These are phyloP conservation scores for Trametes villosa DNA, from an alignment of 768 basidiomycete species.

Conservation along the genomic window DNA sequence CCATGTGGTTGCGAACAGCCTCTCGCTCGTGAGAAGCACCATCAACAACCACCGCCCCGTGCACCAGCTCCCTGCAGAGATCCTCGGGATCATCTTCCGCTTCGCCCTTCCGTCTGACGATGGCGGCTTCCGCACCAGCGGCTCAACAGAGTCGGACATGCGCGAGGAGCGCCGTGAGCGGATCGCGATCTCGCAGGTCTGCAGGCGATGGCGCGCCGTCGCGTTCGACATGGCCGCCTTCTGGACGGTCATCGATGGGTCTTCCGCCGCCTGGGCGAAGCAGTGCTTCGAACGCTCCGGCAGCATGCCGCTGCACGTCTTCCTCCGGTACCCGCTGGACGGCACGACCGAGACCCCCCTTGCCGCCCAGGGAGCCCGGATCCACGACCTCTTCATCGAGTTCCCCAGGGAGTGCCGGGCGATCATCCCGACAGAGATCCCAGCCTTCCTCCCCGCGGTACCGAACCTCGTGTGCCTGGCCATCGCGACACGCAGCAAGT, in stretches of 20 bases:
- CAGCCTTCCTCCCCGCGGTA: not conserved
- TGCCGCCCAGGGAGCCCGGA: not conserved
- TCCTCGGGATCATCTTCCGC: slow-evolving; percentile 18
- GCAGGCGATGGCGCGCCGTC: slow-evolving; percentile 18
- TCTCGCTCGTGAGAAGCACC: slow-evolving; percentile 6
- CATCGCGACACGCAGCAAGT: slow-evolving; percentile 4
- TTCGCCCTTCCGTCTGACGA: slow-evolving; percentile 3
- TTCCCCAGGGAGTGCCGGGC: not conserved
- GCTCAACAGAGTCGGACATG: slow-evolving; percentile 1
- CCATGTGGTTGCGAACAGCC: not conserved
- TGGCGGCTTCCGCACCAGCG: slow-evolving; percentile 6
- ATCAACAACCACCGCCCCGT: slow-evolving; percentile 13
- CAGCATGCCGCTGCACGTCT: slow-evolving; percentile 16
- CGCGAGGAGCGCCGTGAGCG: not conserved
- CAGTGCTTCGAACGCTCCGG: slow-evolving; percentile 7
- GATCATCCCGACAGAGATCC: not conserved
- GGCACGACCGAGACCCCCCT: not conserved
- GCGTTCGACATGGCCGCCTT: slow-evolving; percentile 13
- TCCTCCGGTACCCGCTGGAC: not conserved
- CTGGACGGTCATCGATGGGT: slow-evolving; percentile 14
- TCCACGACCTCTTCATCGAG: slow-evolving; percentile 13
- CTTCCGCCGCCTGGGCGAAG: not conserved
- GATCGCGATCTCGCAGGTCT: slow-evolving; percentile 9
- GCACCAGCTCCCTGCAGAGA: slow-evolving; percentile 17
- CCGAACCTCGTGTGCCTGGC: slow-evolving; percentile 10